phyloP scores from a whole-genome alignment of 352 stramenopile genomes.

The Thraustochytrium sp. region DNA sequence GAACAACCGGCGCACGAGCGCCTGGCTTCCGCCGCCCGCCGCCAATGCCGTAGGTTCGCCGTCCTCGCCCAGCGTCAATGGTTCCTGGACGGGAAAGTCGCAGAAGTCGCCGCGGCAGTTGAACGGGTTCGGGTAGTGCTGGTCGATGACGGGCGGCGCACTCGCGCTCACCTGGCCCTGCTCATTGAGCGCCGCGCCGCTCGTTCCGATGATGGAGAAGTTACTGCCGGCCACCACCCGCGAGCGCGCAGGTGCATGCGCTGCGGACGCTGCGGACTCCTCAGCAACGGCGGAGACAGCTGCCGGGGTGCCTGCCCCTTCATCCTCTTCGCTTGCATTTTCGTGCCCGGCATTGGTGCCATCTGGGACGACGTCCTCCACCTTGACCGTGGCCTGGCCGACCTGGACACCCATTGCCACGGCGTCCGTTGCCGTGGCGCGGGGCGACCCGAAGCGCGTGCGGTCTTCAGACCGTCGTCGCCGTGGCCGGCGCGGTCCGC shows the following conservation, averaged over 20 bases:
- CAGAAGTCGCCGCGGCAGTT: conserved; percentile 38
- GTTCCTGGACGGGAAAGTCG: conserved; percentile 33
- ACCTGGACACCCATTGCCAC: conserved; percentile 13
- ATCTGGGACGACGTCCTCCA: not conserved
- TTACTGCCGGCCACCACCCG: not conserved
- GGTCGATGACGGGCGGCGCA: not conserved
- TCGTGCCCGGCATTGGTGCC: too few species aligned
- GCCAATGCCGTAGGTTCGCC: not conserved
- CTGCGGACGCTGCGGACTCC: too few species aligned
- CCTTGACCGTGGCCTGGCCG: not conserved
- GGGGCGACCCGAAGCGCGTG: not conserved
- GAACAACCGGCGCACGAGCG: not conserved
- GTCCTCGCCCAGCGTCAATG: not conserved
- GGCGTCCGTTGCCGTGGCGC: not conserved
- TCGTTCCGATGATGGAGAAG: not conserved
- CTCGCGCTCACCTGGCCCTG: not conserved
- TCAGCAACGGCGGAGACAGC: too few species aligned
- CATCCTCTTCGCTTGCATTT: not conserved
- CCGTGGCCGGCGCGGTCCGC: too few species aligned
- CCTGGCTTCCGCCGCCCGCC: not conserved
- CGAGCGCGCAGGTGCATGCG: too few species aligned
- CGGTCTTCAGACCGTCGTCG: not conserved
- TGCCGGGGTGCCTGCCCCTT: too few species aligned
- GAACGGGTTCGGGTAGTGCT: conserved; percentile 14
- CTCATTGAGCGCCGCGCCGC: not conserved